Percentiles rank a stretch among this genome's conserved stretches.
phyloP scores from a whole-genome alignment of 805 yeast genomes.

The Wickerhamomyces bovis region DNA sequence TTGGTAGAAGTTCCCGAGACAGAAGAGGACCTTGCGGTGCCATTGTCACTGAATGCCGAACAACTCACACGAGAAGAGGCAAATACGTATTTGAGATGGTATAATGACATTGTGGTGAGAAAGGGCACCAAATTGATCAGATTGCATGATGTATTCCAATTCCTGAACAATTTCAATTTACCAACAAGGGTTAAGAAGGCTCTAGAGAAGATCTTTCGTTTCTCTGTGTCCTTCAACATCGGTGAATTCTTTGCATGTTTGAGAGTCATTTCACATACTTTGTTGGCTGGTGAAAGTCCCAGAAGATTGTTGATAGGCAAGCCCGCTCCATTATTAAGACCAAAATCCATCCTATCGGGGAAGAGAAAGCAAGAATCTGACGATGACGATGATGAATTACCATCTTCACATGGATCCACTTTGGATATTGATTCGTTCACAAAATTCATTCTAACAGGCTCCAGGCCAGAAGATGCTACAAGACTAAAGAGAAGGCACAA shows the following conservation, averaged over 20 bases:
- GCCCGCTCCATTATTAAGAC: slow-evolving; percentile 68
- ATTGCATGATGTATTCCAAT: slow-evolving; percentile 71
- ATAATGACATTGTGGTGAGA: slow-evolving; percentile 72
- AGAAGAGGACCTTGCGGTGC: slow-evolving; percentile 38
- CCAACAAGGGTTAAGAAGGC: slow-evolving; percentile 42
- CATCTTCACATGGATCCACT: slow-evolving; percentile 7
- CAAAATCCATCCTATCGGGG: slow-evolving; percentile 67
- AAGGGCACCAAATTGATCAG: slow-evolving; percentile 62
- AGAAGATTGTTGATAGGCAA: slow-evolving; percentile 43
- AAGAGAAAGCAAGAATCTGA: slow-evolving; percentile 46
- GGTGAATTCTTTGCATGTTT: slow-evolving; percentile 89
- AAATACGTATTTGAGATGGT: slow-evolving; percentile 89
- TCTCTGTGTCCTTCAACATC: slow-evolving; percentile 60
- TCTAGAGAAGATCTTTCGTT: slow-evolving; percentile 45
- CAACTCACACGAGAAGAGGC: slow-evolving; percentile 75
- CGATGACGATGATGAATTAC: slow-evolving; percentile 31
- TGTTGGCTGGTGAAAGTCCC: slow-evolving; percentile 45
- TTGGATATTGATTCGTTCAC: slow-evolving; percentile 85
- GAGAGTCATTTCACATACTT: slow-evolving; percentile 69
- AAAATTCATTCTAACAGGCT: slow-evolving; percentile 76
- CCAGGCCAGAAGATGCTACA: slow-evolving; percentile 43
- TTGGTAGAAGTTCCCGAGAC: slow-evolving; percentile 3
- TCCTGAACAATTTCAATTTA: slow-evolving; percentile 72
- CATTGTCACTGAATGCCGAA: slow-evolving; percentile 56
- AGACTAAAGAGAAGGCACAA: slow-evolving; percentile 22